Evolutionary conservation across 1,284 basidiomycete genomes (phyloP), one percentile per base, ranked within the genome.

Genomic region (Coniferiporia weirii): DNA sequence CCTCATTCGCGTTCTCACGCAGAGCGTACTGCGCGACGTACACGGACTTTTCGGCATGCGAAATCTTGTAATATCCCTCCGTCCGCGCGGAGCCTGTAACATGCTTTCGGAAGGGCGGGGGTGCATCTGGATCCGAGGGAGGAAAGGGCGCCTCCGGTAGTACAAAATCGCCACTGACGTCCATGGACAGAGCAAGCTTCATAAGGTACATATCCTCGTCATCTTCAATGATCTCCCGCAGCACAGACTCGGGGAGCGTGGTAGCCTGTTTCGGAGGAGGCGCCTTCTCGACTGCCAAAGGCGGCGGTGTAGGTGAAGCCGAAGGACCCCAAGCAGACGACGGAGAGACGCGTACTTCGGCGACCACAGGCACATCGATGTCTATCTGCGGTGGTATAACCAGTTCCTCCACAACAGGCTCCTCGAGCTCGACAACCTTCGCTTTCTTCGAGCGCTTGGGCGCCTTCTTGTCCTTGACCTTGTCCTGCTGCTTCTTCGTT

Each of bases 31-130:
- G 89, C 2, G 85, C 82, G 58, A 91, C 83, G 68, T 99, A 98
- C 5, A 85, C 84, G 1, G 93, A 89, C 76, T 99, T 99, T 68
- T 95, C 91, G 3, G 88, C 85, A 62, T 94, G 89, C 0, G 92
- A 87, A 68, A 99, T 93, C 76, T 93, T 92, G 81, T 96, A 96
- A 72, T 88, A 93, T 0, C 97, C 96, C 74, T 98, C 92, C 0
- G 95, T 94, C 27, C 95, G 85, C 40, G 93, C 92, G 34, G 89
- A 88, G 27, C 93, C 93, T 0, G 88, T 89, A 56, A 81, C 64
- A 67, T 95, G 92, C 51, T 82, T 83, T 51, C 85, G 84, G 70
- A 83, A 80, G 22, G 80, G 74, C 17, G 72, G 71, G 2, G 73
- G 74, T 0, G 68, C 64, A 19, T 72, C 69, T 1, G 68, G 66